A percentile compares a stretch with the other conserved stretches of the same genome.
Evolutionary conservation across 305 asterid genomes (phyloP).

Genomic region (Plantago coronopus): DNA sequence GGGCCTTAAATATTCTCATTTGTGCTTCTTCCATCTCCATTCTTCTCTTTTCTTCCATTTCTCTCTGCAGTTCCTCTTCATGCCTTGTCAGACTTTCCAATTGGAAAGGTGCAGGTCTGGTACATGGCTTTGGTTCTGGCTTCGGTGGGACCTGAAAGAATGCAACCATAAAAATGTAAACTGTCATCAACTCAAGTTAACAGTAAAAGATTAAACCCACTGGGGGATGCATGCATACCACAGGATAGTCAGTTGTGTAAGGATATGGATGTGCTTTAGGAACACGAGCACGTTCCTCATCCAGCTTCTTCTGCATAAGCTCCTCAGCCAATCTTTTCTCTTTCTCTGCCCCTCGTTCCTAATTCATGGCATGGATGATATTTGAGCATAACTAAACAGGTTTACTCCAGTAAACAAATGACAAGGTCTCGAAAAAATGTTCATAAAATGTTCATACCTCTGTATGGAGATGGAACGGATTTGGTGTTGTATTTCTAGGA

Average conservation of each 20-base stretch:
- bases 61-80: conserved; percentile 78
- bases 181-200: background rate
- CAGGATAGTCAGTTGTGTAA: conserved; percentile 89
- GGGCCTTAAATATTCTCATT: conserved; percentile 78
- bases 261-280: conserved; percentile 89
- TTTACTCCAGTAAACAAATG: background rate
- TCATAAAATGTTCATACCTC: conserved; percentile 40
- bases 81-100: conserved; percentile 76
- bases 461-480: conserved; percentile 84
- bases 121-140: conserved; percentile 86
- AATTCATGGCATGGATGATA: conserved; percentile 13
- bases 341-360: conserved; percentile 92
- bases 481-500: conserved; percentile 60
- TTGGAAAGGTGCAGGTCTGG: conserved; percentile 79
- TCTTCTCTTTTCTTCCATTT: conserved; percentile 70
- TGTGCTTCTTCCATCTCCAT: conserved; percentile 69
- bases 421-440: too few relatives aligned
- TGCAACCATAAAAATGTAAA: background rate
- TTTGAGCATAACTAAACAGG: conserved; percentile 3
- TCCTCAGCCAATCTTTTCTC: conserved; percentile 58
- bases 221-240: conserved; percentile 38
- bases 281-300: conserved; percentile 73
- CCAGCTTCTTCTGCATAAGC: conserved; percentile 59
- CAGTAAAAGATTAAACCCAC: background rate
- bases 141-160: conserved; percentile 70